A percentile compares a stretch with the other conserved stretches of the same genome.
Conservation (phyloP, 345 rosid species). For the Brassica nigra region DNA sequence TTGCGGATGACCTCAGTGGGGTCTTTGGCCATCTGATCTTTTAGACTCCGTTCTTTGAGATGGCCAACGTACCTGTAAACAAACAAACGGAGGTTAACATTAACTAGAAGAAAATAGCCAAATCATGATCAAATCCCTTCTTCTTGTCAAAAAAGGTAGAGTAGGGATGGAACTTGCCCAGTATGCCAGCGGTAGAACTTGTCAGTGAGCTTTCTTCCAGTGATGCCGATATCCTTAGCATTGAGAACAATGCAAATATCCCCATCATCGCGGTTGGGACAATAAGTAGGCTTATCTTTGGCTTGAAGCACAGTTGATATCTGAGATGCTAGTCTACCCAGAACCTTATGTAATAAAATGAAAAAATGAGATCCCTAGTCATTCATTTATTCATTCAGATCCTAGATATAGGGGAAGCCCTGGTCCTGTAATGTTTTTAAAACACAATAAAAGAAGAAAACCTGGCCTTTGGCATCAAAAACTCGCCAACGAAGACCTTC, state of each 20-base stretch:
- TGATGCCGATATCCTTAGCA: slow-evolving; percentile 85
- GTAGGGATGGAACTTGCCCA: slow-evolving; percentile 55
- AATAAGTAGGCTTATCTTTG: slow-evolving; percentile 91
- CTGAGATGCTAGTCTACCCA: slow-evolving; percentile 96
- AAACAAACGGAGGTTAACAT: not conserved
- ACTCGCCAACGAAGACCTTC: slow-evolving; percentile 97
- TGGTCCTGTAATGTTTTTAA: too few relatives aligned
- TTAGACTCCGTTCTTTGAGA: slow-evolving; percentile 91
- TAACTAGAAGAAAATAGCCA: not conserved
- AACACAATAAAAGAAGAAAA: slow-evolving; percentile 11
- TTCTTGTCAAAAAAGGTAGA: not conserved
- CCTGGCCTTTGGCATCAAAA: slow-evolving; percentile 99
- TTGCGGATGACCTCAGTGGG: slow-evolving; percentile 98
- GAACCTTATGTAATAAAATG: slow-evolving; percentile 80
- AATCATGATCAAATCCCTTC: not conserved
- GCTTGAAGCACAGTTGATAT: slow-evolving; percentile 90
- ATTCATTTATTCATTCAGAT: too few relatives aligned
- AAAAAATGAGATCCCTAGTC: not conserved
- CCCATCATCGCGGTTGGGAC: slow-evolving; percentile 91
- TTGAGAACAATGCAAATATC: slow-evolving; percentile 96
- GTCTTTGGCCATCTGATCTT: slow-evolving; percentile 92
- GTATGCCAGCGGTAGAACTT: slow-evolving; percentile 94
- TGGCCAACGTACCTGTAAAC: slow-evolving; percentile 71
- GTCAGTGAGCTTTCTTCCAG: slow-evolving; percentile 91
- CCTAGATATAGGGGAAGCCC: too few relatives aligned